phyloP scores from a whole-genome alignment of 2,329 filamentous ascomycete genomes.

The Cyphellophora europaea region DNA sequence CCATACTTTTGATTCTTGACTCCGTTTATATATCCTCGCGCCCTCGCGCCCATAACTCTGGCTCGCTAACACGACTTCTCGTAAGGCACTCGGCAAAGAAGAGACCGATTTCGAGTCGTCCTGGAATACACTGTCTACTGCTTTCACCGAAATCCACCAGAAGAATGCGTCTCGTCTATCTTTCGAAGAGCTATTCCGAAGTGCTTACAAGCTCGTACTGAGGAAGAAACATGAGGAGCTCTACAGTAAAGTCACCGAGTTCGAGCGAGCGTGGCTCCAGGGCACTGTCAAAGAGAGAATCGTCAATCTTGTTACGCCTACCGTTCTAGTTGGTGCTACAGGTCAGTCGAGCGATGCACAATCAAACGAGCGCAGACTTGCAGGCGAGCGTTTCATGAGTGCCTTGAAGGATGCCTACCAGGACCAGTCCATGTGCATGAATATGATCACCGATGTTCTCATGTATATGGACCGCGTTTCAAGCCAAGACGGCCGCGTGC shows the following conservation, averaged over 20 bases:
- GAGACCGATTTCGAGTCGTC: conserved; percentile 73
- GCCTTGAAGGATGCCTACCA: conserved; percentile 73
- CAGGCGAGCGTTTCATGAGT: conserved; percentile 74
- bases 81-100: conserved; percentile 44
- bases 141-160: conserved; percentile 79
- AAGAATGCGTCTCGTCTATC: conserved; percentile 84
- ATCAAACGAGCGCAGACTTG: conserved; percentile 67
- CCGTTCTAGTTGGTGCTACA: conserved; percentile 49
- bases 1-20: too few relatives aligned
- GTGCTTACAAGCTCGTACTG: conserved; percentile 86
- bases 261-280: conserved; percentile 74
- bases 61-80: too few relatives aligned
- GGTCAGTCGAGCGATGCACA: conserved; percentile 43
- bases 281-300: conserved; percentile 64
- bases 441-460: conserved; percentile 90
- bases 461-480: conserved; percentile 96
- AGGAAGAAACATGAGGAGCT: conserved; percentile 75
- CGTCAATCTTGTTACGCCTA: conserved; percentile 59
- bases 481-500: conserved; percentile 59
- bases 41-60: too few relatives aligned
- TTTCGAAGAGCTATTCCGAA: conserved; percentile 91
- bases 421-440: conserved; percentile 85
- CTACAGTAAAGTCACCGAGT: conserved; percentile 69
- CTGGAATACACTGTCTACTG: conserved; percentile 68
- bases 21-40: too few relatives aligned